phyloP scores from a whole-genome alignment of 768 basidiomycete species.

The Calocybe indica region DNA sequence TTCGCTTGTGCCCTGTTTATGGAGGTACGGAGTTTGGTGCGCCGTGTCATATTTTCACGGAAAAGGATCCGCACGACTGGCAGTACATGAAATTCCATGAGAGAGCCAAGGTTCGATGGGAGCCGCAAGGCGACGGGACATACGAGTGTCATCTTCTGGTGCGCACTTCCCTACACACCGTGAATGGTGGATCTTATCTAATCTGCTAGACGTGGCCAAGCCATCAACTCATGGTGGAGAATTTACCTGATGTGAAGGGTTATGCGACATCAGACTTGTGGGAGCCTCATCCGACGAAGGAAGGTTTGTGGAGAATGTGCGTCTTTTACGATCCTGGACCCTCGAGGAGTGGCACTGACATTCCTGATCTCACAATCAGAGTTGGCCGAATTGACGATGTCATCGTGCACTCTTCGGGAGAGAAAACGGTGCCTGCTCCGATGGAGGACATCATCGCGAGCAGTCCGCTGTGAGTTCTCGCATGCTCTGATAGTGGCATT shows the following conservation, averaged over 20 bases:
- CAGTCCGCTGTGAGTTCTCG: constrained; percentile 12
- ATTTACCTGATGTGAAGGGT: constrained; percentile 26
- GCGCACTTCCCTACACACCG: background rate
- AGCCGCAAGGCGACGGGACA: constrained; percentile 26
- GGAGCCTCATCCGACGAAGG: constrained; percentile 29
- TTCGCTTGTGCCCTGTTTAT: constrained; percentile 16
- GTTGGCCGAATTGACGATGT: constrained; percentile 36
- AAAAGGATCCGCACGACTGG: constrained; percentile 21
- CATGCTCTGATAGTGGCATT: background rate
- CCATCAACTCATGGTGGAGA: constrained; percentile 23
- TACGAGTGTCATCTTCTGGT: constrained; percentile 35
- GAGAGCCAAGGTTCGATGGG: constrained; percentile 23
- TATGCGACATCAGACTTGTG: constrained; percentile 34
- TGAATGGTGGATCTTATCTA: background rate
- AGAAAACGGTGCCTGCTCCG: constrained; percentile 29
- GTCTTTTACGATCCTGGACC: background rate
- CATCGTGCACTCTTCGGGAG: constrained; percentile 28
- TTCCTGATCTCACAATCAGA: constrained; percentile 10
- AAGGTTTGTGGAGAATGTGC: constrained; percentile 29
- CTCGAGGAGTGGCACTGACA: background rate
- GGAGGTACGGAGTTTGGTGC: constrained; percentile 27
- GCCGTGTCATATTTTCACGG: constrained; percentile 6
- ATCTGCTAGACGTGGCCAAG: constrained; percentile 16
- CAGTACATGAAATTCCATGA: constrained; percentile 23
- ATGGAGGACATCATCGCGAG: constrained; percentile 21